Evolutionary conservation across 1,284 basidiomycete species (phyloP).

Genomic region (Thecaphora thlaspeos): DNA sequence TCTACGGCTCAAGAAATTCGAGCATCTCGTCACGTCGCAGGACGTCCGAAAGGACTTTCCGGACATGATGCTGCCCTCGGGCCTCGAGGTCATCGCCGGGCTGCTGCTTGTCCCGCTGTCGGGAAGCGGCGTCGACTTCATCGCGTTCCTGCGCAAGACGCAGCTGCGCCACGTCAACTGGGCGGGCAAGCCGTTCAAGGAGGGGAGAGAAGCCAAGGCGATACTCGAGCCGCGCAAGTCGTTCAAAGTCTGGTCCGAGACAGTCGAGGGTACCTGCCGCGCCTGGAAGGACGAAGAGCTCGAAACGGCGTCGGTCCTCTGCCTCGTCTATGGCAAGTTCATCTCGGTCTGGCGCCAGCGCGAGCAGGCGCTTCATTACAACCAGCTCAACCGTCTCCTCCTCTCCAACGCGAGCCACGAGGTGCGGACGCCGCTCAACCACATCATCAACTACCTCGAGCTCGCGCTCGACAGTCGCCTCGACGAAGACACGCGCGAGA

Average conservation of each 20-base stretch:
- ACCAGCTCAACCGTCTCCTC: slow-evolving; percentile 75
- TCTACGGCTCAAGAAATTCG: slow-evolving; percentile 69
- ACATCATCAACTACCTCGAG: slow-evolving; percentile 69
- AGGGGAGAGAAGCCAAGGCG: slow-evolving; percentile 44
- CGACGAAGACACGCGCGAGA: slow-evolving; percentile 75
- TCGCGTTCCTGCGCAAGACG: slow-evolving; percentile 76
- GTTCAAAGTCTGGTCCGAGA: slow-evolving; percentile 70
- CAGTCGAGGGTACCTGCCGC: slow-evolving; percentile 70
- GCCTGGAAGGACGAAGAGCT: slow-evolving; percentile 83
- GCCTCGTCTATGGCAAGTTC: slow-evolving; percentile 79
- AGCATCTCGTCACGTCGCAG: slow-evolving; percentile 61
- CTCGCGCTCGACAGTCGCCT: slow-evolving; percentile 77
- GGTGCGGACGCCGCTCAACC: slow-evolving; percentile 62
- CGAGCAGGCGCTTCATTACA: slow-evolving; percentile 73
- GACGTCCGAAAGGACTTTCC: slow-evolving; percentile 72
- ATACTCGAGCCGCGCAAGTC: slow-evolving; percentile 49
- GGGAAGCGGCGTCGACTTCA: slow-evolving; percentile 62
- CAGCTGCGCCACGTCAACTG: slow-evolving; percentile 62
- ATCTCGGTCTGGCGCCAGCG: slow-evolving; percentile 87
- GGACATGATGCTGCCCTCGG: slow-evolving; percentile 70
- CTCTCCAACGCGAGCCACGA: slow-evolving; percentile 87
- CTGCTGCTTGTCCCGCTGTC: slow-evolving; percentile 70
- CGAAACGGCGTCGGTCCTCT: slow-evolving; percentile 81
- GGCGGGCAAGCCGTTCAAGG: slow-evolving; percentile 67
- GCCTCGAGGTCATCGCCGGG: slow-evolving; percentile 74